Percentiles rank a stretch among this genome's conserved stretches.
Evolutionary conservation across 768 basidiomycete genomes (phyloP).

Genomic region (Pleurotus giganteus): DNA sequence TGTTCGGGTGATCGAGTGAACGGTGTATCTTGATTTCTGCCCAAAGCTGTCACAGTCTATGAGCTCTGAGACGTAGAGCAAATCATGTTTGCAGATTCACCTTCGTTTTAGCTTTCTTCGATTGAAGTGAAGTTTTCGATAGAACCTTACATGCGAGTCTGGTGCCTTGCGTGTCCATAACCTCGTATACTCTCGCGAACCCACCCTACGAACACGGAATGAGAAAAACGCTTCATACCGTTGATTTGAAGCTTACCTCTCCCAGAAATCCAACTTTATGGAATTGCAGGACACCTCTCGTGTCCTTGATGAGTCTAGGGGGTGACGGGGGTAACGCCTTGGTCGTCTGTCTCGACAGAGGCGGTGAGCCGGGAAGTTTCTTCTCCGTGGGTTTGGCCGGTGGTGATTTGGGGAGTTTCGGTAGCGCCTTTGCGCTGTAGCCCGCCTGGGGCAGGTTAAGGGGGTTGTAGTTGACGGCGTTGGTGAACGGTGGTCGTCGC

Average conservation of each 20-base stretch:
- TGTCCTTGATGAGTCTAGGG: slow-evolving; percentile 72
- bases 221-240: not conserved
- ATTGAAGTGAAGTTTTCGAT: slow-evolving; percentile 87
- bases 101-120: slow-evolving; percentile 97
- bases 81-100: slow-evolving; percentile 35
- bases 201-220: slow-evolving; percentile 61
- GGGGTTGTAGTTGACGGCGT: slow-evolving; percentile 32
- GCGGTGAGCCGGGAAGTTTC: slow-evolving; percentile 50
- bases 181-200: slow-evolving; percentile 95
- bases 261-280: slow-evolving; percentile 81
- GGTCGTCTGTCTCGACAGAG: slow-evolving; percentile 77
- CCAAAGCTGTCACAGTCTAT: slow-evolving; percentile 62
- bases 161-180: slow-evolving; percentile 65
- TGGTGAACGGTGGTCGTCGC: slow-evolving; percentile 42
- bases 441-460: slow-evolving; percentile 6
- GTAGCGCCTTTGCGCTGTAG: slow-evolving; percentile 6
- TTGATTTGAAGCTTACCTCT: slow-evolving; percentile 60
- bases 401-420: slow-evolving; percentile 28
- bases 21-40: slow-evolving; percentile 99
- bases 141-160: slow-evolving; percentile 91
- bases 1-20: slow-evolving; percentile 87
- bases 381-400: slow-evolving; percentile 36
- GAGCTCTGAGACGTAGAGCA: not conserved
- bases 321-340: slow-evolving; percentile 82
- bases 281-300: slow-evolving; percentile 53